Evolutionary conservation across 106 monocot genomes (phyloP).

Genomic region (Vanilla planifolia): DNA sequence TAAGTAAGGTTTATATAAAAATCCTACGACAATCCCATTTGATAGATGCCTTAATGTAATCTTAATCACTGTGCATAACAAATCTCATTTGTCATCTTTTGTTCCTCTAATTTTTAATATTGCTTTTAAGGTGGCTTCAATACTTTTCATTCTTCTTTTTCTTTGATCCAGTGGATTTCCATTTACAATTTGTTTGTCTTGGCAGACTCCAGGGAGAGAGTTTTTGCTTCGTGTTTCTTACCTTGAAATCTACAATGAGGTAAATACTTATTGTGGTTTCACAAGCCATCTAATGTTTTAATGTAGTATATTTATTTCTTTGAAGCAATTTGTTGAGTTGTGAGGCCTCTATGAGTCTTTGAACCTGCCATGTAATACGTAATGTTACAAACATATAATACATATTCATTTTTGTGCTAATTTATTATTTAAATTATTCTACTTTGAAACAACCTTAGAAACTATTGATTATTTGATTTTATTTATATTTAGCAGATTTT

Average conservation of each 20-base stretch:
- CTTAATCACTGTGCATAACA: no score
- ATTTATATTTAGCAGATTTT: not conserved
- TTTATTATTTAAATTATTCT: no score
- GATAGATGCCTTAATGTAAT: no score
- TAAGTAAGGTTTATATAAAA: no score
- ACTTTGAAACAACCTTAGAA: not conserved
- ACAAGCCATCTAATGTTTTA: not conserved
- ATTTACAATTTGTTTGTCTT: not conserved
- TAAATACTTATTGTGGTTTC: constrained; percentile 9
- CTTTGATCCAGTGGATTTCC: not conserved
- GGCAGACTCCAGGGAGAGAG: constrained; percentile 93
- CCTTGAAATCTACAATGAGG: constrained; percentile 99
- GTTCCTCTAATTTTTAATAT: not conserved
- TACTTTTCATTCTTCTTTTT: not conserved
- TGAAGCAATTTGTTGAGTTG: no score
- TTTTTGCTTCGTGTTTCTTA: constrained; percentile 97
- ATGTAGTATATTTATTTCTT: constrained; percentile 5
- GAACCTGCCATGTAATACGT: not conserved
- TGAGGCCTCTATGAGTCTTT: not conserved
- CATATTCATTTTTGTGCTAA: not conserved
- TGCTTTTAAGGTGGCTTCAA: not conserved
- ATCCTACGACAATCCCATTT: no score
- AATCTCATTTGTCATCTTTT: no score
- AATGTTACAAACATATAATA: not conserved
- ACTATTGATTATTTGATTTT: not conserved